Percentiles rank a stretch among this genome's conserved stretches.
Evolutionary conservation across 176 grass and related monocot species (phyloP).

Genomic region (Typha latifolia): DNA sequence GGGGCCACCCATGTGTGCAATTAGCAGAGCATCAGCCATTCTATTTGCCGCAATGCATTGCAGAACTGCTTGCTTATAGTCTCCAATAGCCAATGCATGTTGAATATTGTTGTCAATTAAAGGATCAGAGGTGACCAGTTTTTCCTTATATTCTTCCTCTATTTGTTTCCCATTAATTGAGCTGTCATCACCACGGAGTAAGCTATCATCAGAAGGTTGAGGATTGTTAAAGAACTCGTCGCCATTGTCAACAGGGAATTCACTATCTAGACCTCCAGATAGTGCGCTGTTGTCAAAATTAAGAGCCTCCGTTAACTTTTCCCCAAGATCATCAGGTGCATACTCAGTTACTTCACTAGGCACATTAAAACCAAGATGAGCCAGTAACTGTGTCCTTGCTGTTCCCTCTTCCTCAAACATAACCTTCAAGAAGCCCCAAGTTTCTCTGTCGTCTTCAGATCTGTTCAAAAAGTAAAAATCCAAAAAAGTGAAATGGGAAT

Average conservation of each 20-base stretch:
- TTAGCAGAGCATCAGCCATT: conserved; percentile 99
- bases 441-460: conserved; percentile 86
- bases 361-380: conserved; percentile 80
- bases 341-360: conserved; percentile 34
- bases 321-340: conserved; percentile 49
- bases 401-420: conserved; percentile 91
- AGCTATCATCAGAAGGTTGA: conserved; percentile 45
- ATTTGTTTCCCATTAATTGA: conserved; percentile 38
- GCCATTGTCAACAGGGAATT: conserved; percentile 68
- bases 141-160: conserved; percentile 38
- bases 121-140: conserved; percentile 42
- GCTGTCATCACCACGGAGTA: conserved; percentile 34
- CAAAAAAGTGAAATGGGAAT: conserved; percentile 2
- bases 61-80: conserved; percentile 84
- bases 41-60: conserved; percentile 79
- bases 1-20: conserved; percentile 83
- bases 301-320: conserved; percentile 56
- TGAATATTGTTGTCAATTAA: conserved; percentile 74
- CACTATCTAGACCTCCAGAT: conserved; percentile 30
- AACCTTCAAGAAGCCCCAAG: conserved; percentile 87
- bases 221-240: conserved; percentile 99
- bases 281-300: conserved; percentile 40
- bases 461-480: conserved; percentile 29
- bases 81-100: conserved; percentile 85
- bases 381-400: conserved; percentile 75